These are phyloP conservation scores for Adansonia rubrostipa DNA, from an alignment of 441 rosid genomes.

Conservation along the genomic window DNA sequence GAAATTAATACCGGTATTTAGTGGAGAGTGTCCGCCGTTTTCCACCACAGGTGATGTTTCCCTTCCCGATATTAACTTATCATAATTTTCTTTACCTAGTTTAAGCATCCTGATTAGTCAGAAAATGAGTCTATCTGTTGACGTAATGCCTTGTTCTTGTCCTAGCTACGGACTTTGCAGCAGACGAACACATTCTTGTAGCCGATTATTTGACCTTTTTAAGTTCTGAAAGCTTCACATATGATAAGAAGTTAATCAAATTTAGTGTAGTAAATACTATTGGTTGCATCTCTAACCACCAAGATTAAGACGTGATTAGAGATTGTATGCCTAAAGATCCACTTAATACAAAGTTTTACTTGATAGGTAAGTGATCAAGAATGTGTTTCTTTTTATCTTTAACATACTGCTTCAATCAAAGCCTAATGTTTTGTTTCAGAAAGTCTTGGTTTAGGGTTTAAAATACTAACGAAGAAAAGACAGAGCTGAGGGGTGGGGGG, in stretches of 20 bases:
- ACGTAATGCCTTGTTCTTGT: background rate
- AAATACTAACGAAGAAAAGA: background rate
- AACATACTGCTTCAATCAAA: background rate
- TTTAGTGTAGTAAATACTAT: background rate
- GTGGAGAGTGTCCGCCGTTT: slow-evolving; percentile 85
- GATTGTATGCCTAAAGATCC: background rate
- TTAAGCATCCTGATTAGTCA: background rate
- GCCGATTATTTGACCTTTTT: background rate
- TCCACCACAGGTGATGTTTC: slow-evolving; percentile 61
- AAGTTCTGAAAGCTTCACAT: background rate
- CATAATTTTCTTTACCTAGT: background rate
- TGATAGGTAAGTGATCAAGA: background rate
- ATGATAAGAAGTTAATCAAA: background rate
- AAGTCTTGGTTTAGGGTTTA: background rate
- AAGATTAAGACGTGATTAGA: background rate
- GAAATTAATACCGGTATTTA: slow-evolving; percentile 77
- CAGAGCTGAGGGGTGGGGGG: background rate
- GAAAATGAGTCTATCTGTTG: background rate
- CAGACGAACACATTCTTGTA: background rate
- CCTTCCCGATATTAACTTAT: background rate
- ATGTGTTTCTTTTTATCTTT: background rate
- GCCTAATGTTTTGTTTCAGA: background rate
- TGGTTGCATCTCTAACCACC: background rate
- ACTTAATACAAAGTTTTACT: background rate
- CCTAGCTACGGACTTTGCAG: background rate